Conservation (phyloP, 2,329 filamentous ascomycete species). For the Xylaria sp. region DNA sequence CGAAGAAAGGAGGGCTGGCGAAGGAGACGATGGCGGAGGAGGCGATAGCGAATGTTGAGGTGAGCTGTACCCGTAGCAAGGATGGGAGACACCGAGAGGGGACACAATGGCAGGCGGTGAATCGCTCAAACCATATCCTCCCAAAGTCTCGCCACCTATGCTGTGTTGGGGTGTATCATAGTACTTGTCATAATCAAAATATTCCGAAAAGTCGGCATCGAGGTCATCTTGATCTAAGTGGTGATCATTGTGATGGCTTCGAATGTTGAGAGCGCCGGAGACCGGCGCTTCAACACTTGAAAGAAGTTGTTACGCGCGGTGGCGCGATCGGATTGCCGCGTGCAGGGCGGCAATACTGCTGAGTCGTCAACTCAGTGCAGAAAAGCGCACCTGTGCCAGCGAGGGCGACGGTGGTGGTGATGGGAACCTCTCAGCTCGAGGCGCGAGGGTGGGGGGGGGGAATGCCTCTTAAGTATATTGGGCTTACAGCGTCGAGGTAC, state of each 20-base stretch:
- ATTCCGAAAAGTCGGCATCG: not conserved
- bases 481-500: too few relatives aligned
- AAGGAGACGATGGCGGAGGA: not conserved
- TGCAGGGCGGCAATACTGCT: not conserved
- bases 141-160: not conserved
- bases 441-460: too few relatives aligned
- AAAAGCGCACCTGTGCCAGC: too few relatives aligned
- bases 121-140: not conserved
- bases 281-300: not conserved
- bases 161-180: not conserved
- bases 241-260: not conserved
- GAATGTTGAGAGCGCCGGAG: not conserved
- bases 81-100: too few relatives aligned
- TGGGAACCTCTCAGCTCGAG: too few relatives aligned
- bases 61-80: not conserved
- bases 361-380: not conserved
- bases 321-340: not conserved
- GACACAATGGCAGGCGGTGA: not conserved
- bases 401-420: too few relatives aligned
- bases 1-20: not conserved
- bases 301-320: not conserved
- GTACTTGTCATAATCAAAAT: not conserved
- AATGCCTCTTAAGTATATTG: too few relatives aligned
- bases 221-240: not conserved
- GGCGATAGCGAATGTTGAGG: not conserved